Conservation (phyloP, 768 basidiomycete genomes). For the Suillus americanus region DNA sequence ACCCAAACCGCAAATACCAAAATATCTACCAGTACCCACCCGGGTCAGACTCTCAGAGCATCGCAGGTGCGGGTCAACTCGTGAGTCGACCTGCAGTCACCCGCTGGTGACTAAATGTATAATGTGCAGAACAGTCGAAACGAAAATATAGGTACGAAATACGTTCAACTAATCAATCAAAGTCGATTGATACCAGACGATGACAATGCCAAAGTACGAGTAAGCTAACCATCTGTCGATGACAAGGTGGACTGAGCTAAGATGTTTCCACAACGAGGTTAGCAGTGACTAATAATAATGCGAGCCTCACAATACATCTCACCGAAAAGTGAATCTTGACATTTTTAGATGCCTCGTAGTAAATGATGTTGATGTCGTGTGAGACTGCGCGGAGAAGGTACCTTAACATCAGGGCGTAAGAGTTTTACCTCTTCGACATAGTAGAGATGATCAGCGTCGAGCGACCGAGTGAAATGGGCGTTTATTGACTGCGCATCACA, state of each 20-base stretch:
- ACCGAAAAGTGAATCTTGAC: not conserved
- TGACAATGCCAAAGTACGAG: slow-evolving; percentile 32
- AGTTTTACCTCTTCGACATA: too few relatives aligned
- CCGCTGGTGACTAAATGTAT: not conserved
- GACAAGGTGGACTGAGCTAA: slow-evolving; percentile 27
- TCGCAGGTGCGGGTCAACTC: not conserved
- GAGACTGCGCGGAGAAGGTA: not conserved
- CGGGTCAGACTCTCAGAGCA: not conserved
- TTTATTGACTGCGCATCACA: too few relatives aligned
- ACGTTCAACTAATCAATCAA: too few relatives aligned
- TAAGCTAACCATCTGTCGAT: slow-evolving; percentile 36
- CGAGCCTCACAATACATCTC: not conserved
- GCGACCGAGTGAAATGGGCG: too few relatives aligned
- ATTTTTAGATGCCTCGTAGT: not conserved
- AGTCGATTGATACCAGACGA: slow-evolving; percentile 23
- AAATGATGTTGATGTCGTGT: not conserved
- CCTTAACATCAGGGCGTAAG: too few relatives aligned
- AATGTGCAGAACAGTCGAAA: too few relatives aligned
- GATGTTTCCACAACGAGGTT: slow-evolving; percentile 7
- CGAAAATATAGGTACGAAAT: too few relatives aligned
- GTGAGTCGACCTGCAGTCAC: not conserved
- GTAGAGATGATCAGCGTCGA: too few relatives aligned
- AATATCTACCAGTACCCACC: not conserved
- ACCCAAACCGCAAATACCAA: not conserved
- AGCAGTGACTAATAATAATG: too few relatives aligned